Evolutionary conservation across 495 filamentous ascomycete species (phyloP), one percentile per base, ranked within the genome.

Genomic region (Aspergillus incahuasiensis): DNA sequence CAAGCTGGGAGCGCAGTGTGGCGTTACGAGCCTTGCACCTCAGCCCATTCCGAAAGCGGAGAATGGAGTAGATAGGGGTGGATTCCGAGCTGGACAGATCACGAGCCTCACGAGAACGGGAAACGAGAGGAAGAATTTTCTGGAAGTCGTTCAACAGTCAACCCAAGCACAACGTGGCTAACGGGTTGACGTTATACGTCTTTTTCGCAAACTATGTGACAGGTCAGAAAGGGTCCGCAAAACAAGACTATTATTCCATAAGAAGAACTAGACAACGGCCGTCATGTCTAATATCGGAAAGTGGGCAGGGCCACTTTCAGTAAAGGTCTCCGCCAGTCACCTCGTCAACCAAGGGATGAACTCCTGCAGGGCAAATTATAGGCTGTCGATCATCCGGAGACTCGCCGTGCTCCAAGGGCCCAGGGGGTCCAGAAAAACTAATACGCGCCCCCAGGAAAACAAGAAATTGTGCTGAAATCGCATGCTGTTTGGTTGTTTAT

Each of bases 351-450:
- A 18, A 40, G 39, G 15, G 45, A 40, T 41, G 25, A 48, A 54
- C 52, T 54, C 24, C 50, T 59, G 50, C 50, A 54, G 42, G 52
- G 47, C 41, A 48, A 48, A 52, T 55, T 52, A 52, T 55, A 52
- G 46, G 25, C 40, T 15, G 57, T 55, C 52, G 57, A 60, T 60
- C 57, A 51, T 60, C 57, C 57, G 56, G 42, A 44, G 40, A 16
- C 15, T 20, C 19, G 25, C 18, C 24, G 28, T 20, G 39, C 12
- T 24, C 39, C 41, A 50, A 50, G 32, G 34, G n/a, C 39, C 41
- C 39, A 50, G 32, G 34, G n/a, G 34, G 19, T 35, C 30, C 52
- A 25, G 28, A 46, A n/a, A n/a, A n/a, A n/a, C n/a, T n/a, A n/a
- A n/a, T n/a, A n/a, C n/a, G n/a, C n/a, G n/a, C n/a, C n/a, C n/a